Conservation (phyloP, 495 filamentous ascomycete genomes). For the Aspergillus taichungensis region DNA sequence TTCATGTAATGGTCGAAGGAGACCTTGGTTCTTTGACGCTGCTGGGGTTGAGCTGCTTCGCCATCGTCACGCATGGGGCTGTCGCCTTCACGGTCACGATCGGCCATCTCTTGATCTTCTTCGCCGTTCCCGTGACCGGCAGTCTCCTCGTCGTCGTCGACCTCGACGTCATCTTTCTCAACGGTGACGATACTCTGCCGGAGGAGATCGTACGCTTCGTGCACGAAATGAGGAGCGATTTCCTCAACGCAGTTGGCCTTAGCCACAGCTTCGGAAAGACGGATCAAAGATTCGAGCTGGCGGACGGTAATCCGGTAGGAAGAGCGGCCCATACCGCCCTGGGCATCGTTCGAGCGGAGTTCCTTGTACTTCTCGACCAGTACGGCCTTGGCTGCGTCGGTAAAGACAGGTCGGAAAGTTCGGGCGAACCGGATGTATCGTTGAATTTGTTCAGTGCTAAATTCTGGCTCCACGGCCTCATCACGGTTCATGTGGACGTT, state of each 20-base stretch:
- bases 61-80: constrained; percentile 54
- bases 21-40: constrained; percentile 70
- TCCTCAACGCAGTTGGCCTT: constrained; percentile 96
- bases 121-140: constrained; percentile 9
- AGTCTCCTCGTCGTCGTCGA: constrained; percentile 67
- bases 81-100: constrained; percentile 58
- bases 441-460: constrained; percentile 93
- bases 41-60: constrained; percentile 29
- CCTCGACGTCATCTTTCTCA: constrained; percentile 95
- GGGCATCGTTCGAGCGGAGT: constrained; percentile 84
- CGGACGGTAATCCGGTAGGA: constrained; percentile 95
- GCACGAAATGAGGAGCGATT: constrained; percentile 73
- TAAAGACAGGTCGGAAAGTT: constrained; percentile 92
- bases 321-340: constrained; percentile 86
- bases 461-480: constrained; percentile 80
- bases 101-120: constrained; percentile 33
- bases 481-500: constrained; percentile 88
- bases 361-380: constrained; percentile 96
- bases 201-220: constrained; percentile 83
- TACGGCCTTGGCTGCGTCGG: constrained; percentile 70
- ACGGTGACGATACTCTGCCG: constrained; percentile 93
- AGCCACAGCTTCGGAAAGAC: constrained; percentile 88
- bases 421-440: constrained; percentile 94
- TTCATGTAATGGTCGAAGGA: constrained; percentile 91
- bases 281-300: constrained; percentile 92